A percentile compares a stretch with the other conserved stretches of the same genome.
Conservation (phyloP, 1,139 yeast species). For the Sugiyamaella japonica region DNA sequence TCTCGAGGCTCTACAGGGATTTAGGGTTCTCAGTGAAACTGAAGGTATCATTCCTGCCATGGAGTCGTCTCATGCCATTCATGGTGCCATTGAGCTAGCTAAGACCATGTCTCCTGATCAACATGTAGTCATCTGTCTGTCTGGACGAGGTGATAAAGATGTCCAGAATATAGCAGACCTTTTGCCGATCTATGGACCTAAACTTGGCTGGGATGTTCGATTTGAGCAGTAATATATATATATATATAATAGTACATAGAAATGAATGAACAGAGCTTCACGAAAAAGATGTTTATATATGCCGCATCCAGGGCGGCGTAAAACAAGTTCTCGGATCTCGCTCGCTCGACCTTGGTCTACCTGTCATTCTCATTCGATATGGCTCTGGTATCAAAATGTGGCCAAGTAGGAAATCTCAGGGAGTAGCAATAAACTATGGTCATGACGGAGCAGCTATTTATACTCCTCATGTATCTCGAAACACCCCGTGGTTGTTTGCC, state of each 20-base stretch:
- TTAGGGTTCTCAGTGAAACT: slow-evolving; percentile 80
- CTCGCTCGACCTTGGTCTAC: neutral
- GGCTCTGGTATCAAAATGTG: slow-evolving; percentile 8
- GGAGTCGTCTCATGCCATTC: slow-evolving; percentile 95
- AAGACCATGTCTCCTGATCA: slow-evolving; percentile 78
- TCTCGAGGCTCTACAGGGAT: slow-evolving; percentile 89
- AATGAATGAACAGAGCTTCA: neutral
- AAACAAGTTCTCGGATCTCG: neutral
- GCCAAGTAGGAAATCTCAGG: slow-evolving; percentile 15
- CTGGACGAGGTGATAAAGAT: slow-evolving; percentile 99
- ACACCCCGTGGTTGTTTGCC: slow-evolving; percentile 31
- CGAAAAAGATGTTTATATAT: neutral
- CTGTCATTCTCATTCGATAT: neutral
- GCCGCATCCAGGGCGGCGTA: neutral
- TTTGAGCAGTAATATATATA: slow-evolving; percentile 47
- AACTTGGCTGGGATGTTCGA: slow-evolving; percentile 94
- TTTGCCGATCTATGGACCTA: slow-evolving; percentile 82
- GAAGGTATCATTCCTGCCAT: slow-evolving; percentile 99
- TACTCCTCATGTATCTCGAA: slow-evolving; percentile 23
- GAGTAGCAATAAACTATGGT: slow-evolving; percentile 26
- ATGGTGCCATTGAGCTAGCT: slow-evolving; percentile 87
- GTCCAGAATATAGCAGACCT: slow-evolving; percentile 97
- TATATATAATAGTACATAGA: neutral
- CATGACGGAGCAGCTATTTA: slow-evolving; percentile 30
- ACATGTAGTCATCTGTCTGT: slow-evolving; percentile 80